Conservation (phyloP, 2,329 filamentous ascomycete species). For the Paradendryphiella salina region DNA sequence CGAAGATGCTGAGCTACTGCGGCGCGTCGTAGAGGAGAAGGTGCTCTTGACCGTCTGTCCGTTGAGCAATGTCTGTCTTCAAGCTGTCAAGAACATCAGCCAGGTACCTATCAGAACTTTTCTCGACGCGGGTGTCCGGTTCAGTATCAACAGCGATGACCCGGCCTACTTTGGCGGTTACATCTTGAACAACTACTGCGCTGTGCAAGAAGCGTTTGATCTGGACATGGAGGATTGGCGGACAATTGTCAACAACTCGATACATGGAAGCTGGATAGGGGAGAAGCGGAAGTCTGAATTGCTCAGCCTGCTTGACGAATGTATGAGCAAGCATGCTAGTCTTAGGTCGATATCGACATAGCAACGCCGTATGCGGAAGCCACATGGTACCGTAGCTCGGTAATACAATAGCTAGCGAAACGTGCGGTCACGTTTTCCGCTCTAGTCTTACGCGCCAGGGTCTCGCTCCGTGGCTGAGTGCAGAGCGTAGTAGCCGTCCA, state of each 20-base stretch:
- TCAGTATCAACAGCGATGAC: slow-evolving; percentile 67
- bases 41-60: slow-evolving; percentile 73
- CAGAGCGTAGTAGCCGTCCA: background rate
- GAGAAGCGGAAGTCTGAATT: slow-evolving; percentile 65
- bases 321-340: slow-evolving; percentile 18
- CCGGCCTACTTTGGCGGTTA: slow-evolving; percentile 67
- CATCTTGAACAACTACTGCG: slow-evolving; percentile 74
- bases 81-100: slow-evolving; percentile 51
- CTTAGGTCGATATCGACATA: background rate
- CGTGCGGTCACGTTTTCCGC: background rate
- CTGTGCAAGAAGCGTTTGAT: slow-evolving; percentile 71
- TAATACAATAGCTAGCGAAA: background rate
- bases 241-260: slow-evolving; percentile 62
- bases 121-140: slow-evolving; percentile 65
- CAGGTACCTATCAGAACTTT: slow-evolving; percentile 64
- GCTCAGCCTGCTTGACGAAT: slow-evolving; percentile 37
- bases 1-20: slow-evolving; percentile 62
- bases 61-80: slow-evolving; percentile 70
- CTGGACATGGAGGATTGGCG: slow-evolving; percentile 69
- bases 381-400: background rate
- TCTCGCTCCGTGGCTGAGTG: background rate
- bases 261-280: slow-evolving; percentile 71
- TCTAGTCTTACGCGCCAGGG: background rate
- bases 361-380: background rate
- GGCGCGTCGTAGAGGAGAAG: slow-evolving; percentile 59